Conservation (phyloP, 208 protist species). For the Acanthamoeba culbertsoni region DNA sequence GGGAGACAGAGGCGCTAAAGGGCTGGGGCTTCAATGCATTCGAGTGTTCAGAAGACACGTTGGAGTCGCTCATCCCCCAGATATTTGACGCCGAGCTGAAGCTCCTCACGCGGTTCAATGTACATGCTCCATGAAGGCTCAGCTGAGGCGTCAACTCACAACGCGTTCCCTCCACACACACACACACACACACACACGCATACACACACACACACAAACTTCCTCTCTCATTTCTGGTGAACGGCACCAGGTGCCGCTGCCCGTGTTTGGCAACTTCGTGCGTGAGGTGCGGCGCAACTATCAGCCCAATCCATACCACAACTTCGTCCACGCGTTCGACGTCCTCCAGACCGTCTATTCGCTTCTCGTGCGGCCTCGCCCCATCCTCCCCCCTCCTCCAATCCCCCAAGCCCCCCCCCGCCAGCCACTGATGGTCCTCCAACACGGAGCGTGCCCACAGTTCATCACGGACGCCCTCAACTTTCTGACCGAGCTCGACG, state of each 20-base stretch:
- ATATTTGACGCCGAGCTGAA: not conserved
- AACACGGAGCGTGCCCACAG: not conserved
- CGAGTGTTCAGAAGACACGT: not conserved
- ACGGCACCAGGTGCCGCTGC: not conserved
- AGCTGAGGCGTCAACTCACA: no score
- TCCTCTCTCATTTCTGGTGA: no score
- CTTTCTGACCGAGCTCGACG: slow-evolving; percentile 34
- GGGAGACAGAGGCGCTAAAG: not conserved
- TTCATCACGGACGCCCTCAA: not conserved
- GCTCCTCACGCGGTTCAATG: not conserved
- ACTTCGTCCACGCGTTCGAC: slow-evolving; percentile 75
- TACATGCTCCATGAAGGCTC: no score
- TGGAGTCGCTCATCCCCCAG: not conserved
- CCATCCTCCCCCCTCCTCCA: not conserved
- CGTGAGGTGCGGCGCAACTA: not conserved
- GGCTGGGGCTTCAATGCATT: slow-evolving; percentile 1
- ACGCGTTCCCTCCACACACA: no score
- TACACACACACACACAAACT: no score
- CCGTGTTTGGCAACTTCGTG: not conserved
- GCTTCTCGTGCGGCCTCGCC: not conserved
- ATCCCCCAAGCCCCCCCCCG: not conserved
- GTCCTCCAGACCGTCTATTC: slow-evolving; percentile 74
- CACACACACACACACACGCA: no score
- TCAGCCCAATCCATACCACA: slow-evolving; percentile 77
- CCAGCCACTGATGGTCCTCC: not conserved